phyloP scores from a whole-genome alignment of 164 flowering plant genomes.

The Vitis cinerea region DNA sequence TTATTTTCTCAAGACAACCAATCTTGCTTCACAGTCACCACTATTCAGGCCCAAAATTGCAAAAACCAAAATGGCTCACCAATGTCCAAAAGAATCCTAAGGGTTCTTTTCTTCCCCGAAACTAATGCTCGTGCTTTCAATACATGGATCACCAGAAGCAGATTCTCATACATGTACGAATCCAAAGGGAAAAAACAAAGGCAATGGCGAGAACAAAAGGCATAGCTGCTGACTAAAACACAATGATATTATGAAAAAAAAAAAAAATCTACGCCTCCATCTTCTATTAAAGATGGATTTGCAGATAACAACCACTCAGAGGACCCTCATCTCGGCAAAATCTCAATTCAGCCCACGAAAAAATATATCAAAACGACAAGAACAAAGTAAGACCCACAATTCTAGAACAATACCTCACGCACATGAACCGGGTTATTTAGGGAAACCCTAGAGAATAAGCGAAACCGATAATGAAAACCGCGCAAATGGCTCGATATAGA shows the following conservation, averaged over 20 bases:
- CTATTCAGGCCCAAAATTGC: constrained; percentile 1
- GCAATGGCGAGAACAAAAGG: not conserved
- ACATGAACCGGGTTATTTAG: constrained; percentile 23
- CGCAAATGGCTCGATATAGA: not conserved
- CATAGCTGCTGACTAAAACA: not conserved
- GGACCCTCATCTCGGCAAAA: constrained; percentile 38
- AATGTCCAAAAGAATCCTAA: constrained; percentile 1
- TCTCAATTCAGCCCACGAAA: not conserved
- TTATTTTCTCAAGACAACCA: not conserved
- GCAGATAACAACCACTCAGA: constrained; percentile 24
- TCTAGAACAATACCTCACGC: constrained; percentile 10
- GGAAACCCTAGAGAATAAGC: constrained; percentile 12
- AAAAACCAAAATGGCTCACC: constrained; percentile 1
- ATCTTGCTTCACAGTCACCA: not conserved
- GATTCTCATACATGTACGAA: not conserved
- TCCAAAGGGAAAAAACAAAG: not conserved
- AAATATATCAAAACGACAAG: not conserved
- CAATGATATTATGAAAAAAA: not conserved
- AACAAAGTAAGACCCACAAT: constrained; percentile 8
- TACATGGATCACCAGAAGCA: constrained; percentile 3
- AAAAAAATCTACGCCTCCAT: constrained; percentile 34
- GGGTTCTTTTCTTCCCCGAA: not conserved
- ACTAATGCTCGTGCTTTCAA: not conserved
- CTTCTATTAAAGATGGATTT: constrained; percentile 33
- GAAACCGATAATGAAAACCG: not conserved